Conservation (phyloP, 2,329 filamentous ascomycete species). For the Neonectria magnoliae region DNA sequence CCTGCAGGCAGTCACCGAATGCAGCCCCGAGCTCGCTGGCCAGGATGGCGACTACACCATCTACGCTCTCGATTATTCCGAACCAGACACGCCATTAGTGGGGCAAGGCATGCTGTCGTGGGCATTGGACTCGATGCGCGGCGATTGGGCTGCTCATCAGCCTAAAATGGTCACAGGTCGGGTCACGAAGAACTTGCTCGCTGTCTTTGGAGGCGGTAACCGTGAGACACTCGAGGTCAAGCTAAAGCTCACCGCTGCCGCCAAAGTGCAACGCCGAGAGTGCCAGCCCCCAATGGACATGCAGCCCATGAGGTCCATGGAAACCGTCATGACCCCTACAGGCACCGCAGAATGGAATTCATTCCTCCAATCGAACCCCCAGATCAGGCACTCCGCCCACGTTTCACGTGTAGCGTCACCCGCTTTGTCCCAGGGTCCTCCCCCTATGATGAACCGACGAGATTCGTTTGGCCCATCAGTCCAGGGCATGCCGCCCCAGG, state of each 20-base stretch:
- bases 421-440: constrained; percentile 48
- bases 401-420: constrained; percentile 50
- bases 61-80: constrained; percentile 96
- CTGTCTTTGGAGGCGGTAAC: constrained; percentile 82
- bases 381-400: constrained; percentile 53
- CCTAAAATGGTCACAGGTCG: constrained; percentile 86
- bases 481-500: constrained; percentile 40
- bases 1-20: constrained; percentile 79
- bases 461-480: constrained; percentile 42
- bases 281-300: constrained; percentile 41
- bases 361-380: constrained; percentile 77
- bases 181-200: constrained; percentile 86
- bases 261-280: constrained; percentile 59
- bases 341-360: constrained; percentile 82
- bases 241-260: constrained; percentile 83
- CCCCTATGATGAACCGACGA: constrained; percentile 32
- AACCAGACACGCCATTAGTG: constrained; percentile 90
- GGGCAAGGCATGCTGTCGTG: constrained; percentile 96
- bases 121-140: constrained; percentile 65
- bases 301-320: constrained; percentile 39
- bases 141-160: constrained; percentile 60
- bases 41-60: constrained; percentile 89
- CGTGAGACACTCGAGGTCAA: constrained; percentile 94
- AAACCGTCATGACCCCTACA: constrained; percentile 57
- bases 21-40: constrained; percentile 83